Evolutionary conservation across 2,329 filamentous ascomycete genomes (phyloP).

Genomic region (Stachybotrys chlorohalonatus): DNA sequence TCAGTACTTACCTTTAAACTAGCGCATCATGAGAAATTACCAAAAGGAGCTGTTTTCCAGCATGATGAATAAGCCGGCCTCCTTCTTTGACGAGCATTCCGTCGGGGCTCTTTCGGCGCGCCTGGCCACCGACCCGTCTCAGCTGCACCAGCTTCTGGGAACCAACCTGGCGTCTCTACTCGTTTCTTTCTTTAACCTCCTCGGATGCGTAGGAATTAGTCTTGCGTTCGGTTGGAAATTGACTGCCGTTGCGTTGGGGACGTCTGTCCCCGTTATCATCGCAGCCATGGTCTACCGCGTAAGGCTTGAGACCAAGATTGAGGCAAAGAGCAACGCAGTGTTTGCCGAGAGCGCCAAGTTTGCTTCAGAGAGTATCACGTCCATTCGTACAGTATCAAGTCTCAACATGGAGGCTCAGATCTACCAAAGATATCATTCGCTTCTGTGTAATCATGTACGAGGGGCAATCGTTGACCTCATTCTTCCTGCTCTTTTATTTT

Average conservation of each 20-base stretch:
- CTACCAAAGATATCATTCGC: background rate
- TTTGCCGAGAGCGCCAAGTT: background rate
- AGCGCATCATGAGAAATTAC: background rate
- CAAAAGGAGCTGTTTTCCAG: background rate
- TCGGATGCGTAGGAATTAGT: background rate
- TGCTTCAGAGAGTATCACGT: background rate
- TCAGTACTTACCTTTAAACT: background rate
- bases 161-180: background rate
- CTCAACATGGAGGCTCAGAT: background rate
- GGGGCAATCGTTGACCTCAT: background rate
- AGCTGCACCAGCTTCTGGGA: background rate
- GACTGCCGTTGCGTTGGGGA: background rate
- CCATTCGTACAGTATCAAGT: background rate
- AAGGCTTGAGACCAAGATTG: background rate
- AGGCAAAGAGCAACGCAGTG: background rate
- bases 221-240: background rate
- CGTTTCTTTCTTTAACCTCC: background rate
- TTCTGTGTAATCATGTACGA: background rate
- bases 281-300: background rate
- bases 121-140: background rate
- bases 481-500: background rate
- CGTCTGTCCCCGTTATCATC: background rate
- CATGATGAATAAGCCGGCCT: background rate
- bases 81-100: background rate
- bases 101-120: background rate